Conservation (phyloP, 192 early-diverging fungal genomes). For the Spizellomyces punctatus region DNA sequence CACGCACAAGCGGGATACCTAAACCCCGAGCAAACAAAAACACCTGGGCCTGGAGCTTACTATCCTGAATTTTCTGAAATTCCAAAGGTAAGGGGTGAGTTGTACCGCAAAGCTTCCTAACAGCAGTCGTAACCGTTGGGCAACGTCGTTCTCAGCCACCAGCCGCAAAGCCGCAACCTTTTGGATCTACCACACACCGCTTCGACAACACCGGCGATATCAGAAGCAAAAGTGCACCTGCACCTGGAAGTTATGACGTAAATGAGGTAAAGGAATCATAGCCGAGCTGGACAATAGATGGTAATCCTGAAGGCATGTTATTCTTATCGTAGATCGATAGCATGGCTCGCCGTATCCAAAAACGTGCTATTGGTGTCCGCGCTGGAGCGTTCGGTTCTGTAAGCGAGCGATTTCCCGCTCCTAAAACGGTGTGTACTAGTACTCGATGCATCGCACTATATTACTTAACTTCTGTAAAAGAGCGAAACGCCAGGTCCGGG, state of each 20-base stretch:
- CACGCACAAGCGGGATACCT: constrained; percentile 22
- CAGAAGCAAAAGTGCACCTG: constrained; percentile 27
- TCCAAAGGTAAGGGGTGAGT: constrained; percentile 20
- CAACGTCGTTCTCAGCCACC: constrained; percentile 26
- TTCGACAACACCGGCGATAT: constrained; percentile 35
- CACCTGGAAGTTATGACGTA: constrained; percentile 51
- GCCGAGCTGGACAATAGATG: not conserved
- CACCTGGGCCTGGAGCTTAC: constrained; percentile 54
- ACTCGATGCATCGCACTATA: not conserved
- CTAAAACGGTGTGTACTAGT: constrained; percentile 14
- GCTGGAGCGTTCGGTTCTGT: constrained; percentile 46
- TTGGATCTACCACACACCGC: constrained; percentile 49
- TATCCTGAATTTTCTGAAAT: constrained; percentile 47
- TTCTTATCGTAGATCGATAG: constrained; percentile 30
- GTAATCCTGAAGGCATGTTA: not conserved
- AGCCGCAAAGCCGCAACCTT: constrained; percentile 45
- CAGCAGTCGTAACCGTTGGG: not conserved
- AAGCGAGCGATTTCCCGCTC: constrained; percentile 39
- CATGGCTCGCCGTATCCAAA: constrained; percentile 25
- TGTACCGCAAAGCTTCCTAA: not conserved
- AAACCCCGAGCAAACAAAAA: constrained; percentile 41
- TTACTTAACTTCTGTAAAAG: constrained; percentile 12
- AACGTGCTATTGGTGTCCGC: constrained; percentile 1
- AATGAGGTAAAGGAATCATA: constrained; percentile 30
- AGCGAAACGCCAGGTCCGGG: constrained; percentile 46